A percentile compares a stretch with the other conserved stretches of the same genome.
These are phyloP conservation scores for Cladophialophora carrionii DNA, from an alignment of 2,329 filamentous ascomycete species.

Conservation along the genomic window DNA sequence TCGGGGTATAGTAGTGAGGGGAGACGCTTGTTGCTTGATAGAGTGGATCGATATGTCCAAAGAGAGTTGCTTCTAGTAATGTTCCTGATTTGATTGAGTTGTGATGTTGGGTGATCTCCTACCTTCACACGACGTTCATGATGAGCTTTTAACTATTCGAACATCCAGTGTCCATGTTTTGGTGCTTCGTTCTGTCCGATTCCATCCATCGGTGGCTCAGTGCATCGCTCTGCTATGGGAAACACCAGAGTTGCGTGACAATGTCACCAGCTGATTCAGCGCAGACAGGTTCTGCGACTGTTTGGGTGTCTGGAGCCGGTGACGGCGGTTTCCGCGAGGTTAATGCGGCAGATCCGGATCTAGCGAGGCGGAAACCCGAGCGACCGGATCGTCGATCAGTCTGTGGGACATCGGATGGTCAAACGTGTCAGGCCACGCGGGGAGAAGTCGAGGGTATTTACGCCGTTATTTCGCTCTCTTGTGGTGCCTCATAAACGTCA, in stretches of 20 bases:
- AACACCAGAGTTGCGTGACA: constrained; percentile 18
- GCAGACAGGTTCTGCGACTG: neutral
- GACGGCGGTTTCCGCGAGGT: constrained; percentile 15
- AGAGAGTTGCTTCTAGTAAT: neutral
- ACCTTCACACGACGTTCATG: constrained; percentile 3
- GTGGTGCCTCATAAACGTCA: constrained; percentile 12
- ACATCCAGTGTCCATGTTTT: constrained; percentile 1
- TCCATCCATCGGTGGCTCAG: constrained; percentile 9
- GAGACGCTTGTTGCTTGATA: neutral
- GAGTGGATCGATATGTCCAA: neutral
- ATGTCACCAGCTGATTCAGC: constrained; percentile 23
- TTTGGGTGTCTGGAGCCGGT: constrained; percentile 1
- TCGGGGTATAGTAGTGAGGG: neutral
- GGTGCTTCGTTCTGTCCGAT: neutral
- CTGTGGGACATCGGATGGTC: neutral
- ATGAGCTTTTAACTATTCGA: constrained; percentile 10
- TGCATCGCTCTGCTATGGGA: constrained; percentile 6
- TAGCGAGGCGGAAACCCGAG: constrained; percentile 7
- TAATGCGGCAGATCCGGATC: neutral
- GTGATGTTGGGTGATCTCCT: neutral
- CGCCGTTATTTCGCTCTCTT: neutral
- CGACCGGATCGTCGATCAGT: constrained; percentile 15
- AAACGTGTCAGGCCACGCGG: constrained; percentile 18
- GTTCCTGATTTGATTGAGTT: constrained; percentile 1
- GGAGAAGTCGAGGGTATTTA: neutral